Evolutionary conservation across 306 rosid species (phyloP), one percentile per base, ranked within the genome.

Genomic region (Pterocarpus macrocarpus): DNA sequence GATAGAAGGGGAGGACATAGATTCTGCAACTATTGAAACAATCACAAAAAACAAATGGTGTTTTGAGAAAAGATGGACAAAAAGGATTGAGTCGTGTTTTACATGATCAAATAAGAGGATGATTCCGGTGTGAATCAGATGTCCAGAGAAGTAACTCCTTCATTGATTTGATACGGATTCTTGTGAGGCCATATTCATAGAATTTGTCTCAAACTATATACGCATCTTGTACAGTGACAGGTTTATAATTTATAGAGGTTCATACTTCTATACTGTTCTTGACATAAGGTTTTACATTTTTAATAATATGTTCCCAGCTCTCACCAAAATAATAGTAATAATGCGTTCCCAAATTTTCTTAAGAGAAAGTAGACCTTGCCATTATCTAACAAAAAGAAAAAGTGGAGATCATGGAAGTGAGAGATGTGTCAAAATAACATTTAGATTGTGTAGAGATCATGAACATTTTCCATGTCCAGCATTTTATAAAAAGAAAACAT

Each of bases 221-320:
- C 82, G 77, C 73, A 71, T 67, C 64, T 78, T 88, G 92, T 86
- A 86, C 88, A 86, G 87, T 63, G 69, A 78, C 71, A 65, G 32
- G 35, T n/a, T 73, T 62, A 75, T 62, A n/a, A 69, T 69, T 56
- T 59, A 71, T 68, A 50, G 71, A 69, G 61, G 69, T 67, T 59
- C 68, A 49, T 28, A 64, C 59, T 71, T 63, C 62, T 14, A 52
- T 62, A 68, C 35, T 76, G 59, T 77, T 71, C 41, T 8, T 52
- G 11, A 61, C 12, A 47, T 34, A 44, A 28, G 52, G 47, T 8
- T 72, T 49, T 36, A 67, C 67, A 47, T 17, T 71, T 49, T 15
- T n/a, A 41, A 64, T 43, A 1, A 14, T 52, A n/a, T 71, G 49
- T 55, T 66, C 61, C 9, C 12, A 16, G 22, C 63, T 22, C 66